Evolutionary conservation across 1,139 yeast genomes (phyloP).

Genomic region (Meyerozyma sp.): DNA sequence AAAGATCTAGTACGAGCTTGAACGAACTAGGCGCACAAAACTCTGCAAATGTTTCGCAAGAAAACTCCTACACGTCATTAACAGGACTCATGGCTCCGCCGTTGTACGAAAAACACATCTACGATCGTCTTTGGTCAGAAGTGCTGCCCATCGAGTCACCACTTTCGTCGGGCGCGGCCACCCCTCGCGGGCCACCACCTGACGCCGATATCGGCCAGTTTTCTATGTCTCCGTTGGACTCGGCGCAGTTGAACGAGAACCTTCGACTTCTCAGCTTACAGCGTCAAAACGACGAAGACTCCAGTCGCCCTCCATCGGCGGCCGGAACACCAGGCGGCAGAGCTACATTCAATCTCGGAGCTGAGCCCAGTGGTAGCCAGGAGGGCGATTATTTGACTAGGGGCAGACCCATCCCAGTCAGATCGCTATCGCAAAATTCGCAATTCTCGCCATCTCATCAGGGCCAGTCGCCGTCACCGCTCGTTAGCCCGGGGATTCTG

Average conservation of each 20-base stretch:
- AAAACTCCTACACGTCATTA: slow-evolving; percentile 28
- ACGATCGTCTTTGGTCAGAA: slow-evolving; percentile 80
- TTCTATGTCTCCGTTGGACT: slow-evolving; percentile 39
- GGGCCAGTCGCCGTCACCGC: slow-evolving; percentile 8
- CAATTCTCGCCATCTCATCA: slow-evolving; percentile 6
- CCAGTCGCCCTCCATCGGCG: slow-evolving; percentile 6
- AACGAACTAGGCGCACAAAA: slow-evolving; percentile 14
- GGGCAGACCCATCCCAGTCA: slow-evolving; percentile 9
- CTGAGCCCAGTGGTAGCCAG: slow-evolving; percentile 14
- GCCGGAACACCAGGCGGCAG: slow-evolving; percentile 14
- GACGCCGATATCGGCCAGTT: slow-evolving; percentile 14
- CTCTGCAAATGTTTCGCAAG: slow-evolving; percentile 18
- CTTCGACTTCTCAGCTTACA: slow-evolving; percentile 49
- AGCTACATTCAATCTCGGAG: slow-evolving; percentile 43
- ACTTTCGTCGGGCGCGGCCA: slow-evolving; percentile 43
- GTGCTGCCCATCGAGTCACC: slow-evolving; percentile 58
- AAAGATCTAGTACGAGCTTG: slow-evolving; percentile 27
- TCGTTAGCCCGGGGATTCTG: slow-evolving; percentile 27
- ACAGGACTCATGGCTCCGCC: slow-evolving; percentile 78
- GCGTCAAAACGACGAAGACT: slow-evolving; percentile 29
- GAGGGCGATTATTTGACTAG: slow-evolving; percentile 18
- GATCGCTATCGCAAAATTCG: slow-evolving; percentile 2
- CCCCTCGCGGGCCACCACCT: slow-evolving; percentile 29
- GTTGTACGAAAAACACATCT: slow-evolving; percentile 75
- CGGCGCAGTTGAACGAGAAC: slow-evolving; percentile 45